Conservation (phyloP, 1,284 basidiomycete species). For the Rhodotorula sp. region DNA sequence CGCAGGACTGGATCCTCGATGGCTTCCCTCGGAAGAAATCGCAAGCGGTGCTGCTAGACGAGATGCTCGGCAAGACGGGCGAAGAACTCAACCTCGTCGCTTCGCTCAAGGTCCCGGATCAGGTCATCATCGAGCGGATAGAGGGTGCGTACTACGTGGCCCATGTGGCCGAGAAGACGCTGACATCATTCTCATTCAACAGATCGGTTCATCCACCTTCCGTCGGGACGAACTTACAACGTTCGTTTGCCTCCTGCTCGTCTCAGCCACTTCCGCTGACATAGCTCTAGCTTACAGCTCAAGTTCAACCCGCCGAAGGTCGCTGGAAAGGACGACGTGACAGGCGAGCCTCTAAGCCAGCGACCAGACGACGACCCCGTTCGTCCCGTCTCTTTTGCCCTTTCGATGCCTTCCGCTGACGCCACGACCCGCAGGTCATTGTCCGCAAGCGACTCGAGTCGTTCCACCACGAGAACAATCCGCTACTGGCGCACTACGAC, state of each 20-base stretch:
- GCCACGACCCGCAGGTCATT: conserved; percentile 59
- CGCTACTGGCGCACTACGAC: conserved; percentile 75
- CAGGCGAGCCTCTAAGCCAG: conserved; percentile 79
- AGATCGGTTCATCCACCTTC: conserved; percentile 90
- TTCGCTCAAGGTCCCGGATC: conserved; percentile 87
- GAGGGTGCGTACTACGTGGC: conserved; percentile 53
- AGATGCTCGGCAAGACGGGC: conserved; percentile 46
- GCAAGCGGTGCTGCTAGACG: conserved; percentile 81
- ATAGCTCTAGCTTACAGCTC: conserved; percentile 6
- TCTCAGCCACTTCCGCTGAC: neutral
- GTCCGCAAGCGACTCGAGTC: conserved; percentile 75
- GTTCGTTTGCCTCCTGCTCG: conserved; percentile 55
- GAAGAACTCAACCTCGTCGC: conserved; percentile 73
- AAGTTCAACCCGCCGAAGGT: conserved; percentile 74
- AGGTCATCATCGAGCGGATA: conserved; percentile 84
- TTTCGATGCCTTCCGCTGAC: neutral
- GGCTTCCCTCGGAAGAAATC: conserved; percentile 91
- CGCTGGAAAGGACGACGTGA: conserved; percentile 77
- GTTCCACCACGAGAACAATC: conserved; percentile 85
- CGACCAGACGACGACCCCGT: conserved; percentile 91
- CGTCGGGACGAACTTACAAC: conserved; percentile 93
- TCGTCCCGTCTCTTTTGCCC: neutral
- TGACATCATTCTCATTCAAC: neutral
- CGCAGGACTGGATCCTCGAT: conserved; percentile 83
- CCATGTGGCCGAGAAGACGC: neutral